Percentiles rank a stretch among this genome's conserved stretches.
phyloP scores from a whole-genome alignment of 805 yeast species.

The Vanderwaltozyma verrucispora region DNA sequence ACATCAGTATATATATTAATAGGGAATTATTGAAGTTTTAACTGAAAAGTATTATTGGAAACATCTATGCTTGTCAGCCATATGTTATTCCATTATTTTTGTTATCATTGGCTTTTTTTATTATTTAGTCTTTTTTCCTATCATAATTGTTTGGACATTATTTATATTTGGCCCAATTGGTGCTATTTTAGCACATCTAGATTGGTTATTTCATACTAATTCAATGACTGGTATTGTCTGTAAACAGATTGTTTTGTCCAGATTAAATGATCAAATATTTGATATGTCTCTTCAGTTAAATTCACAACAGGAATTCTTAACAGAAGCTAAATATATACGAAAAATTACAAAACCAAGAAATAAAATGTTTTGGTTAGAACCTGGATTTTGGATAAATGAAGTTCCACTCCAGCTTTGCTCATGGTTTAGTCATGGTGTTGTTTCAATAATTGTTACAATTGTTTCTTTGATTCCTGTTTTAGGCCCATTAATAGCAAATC shows the following conservation, averaged over 20 bases:
- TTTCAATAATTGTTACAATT: slow-evolving; percentile 6
- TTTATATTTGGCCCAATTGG: slow-evolving; percentile 27
- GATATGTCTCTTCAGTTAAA: slow-evolving; percentile 13
- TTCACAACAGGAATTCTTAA: slow-evolving; percentile 11
- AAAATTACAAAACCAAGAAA: background rate
- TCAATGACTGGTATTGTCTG: slow-evolving; percentile 18
- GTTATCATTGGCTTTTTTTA: slow-evolving; percentile 13
- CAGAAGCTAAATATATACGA: slow-evolving; percentile 8
- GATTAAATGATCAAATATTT: slow-evolving; percentile 16
- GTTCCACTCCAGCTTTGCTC: slow-evolving; percentile 7
- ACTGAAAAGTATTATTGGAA: slow-evolving; percentile 22
- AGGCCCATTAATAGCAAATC: slow-evolving; percentile 26
- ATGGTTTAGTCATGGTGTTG: slow-evolving; percentile 4
- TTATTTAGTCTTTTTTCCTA: slow-evolving; percentile 21
- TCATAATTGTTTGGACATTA: slow-evolving; percentile 16
- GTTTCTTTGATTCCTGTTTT: slow-evolving; percentile 26
- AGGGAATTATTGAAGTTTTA: slow-evolving; percentile 22
- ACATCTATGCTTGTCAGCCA: slow-evolving; percentile 16
- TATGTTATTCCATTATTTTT: slow-evolving; percentile 16
- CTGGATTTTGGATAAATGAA: slow-evolving; percentile 14
- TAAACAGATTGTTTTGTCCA: slow-evolving; percentile 17
- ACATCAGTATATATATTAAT: no score
- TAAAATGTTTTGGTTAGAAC: slow-evolving; percentile 1
- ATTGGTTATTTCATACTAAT: slow-evolving; percentile 24
- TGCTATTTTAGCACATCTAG: slow-evolving; percentile 19